These are phyloP conservation scores for Podospora pseudoanserina DNA, from an alignment of 495 filamentous ascomycete genomes.

Conservation along the genomic window DNA sequence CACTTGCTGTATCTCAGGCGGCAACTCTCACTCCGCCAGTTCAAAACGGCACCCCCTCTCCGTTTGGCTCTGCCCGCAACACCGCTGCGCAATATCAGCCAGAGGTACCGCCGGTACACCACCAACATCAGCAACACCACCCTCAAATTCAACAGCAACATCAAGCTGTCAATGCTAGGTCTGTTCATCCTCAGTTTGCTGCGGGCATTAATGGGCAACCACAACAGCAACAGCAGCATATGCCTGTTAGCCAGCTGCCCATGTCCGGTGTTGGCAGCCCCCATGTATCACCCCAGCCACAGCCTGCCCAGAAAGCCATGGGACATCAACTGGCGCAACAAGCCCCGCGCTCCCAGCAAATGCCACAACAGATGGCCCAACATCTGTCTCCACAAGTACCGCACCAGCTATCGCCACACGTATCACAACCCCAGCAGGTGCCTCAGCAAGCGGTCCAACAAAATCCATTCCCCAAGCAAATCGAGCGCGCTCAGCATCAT, in stretches of 20 bases:
- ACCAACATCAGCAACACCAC: background rate
- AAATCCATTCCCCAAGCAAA: background rate
- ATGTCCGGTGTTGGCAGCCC: slow-evolving; percentile 17
- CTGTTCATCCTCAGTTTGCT: slow-evolving; percentile 20
- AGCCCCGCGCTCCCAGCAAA: slow-evolving; percentile 26
- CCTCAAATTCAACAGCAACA: background rate
- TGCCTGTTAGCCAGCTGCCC: slow-evolving; percentile 15
- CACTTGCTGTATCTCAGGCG: slow-evolving; percentile 21
- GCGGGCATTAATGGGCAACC: slow-evolving; percentile 19
- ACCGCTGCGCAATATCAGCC: slow-evolving; percentile 17
- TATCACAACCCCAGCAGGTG: slow-evolving; percentile 5
- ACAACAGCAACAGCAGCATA: slow-evolving; percentile 16
- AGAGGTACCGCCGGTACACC: slow-evolving; percentile 13
- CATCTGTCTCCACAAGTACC: background rate
- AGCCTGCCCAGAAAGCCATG: slow-evolving; percentile 25
- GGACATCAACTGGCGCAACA: background rate
- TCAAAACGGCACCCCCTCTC: slow-evolving; percentile 17
- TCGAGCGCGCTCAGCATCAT: slow-evolving; percentile 6
- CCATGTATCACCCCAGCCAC: slow-evolving; percentile 24
- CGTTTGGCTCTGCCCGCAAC: slow-evolving; percentile 3
- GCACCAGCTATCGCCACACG: slow-evolving; percentile 1
- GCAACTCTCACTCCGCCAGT: slow-evolving; percentile 15
- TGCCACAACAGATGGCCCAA: background rate
- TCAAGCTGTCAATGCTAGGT: slow-evolving; percentile 7
- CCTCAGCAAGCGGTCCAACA: slow-evolving; percentile 8